A percentile compares a stretch with the other conserved stretches of the same genome.
Evolutionary conservation across 768 basidiomycete genomes (phyloP).

Genomic region (Sutorius australiensis): DNA sequence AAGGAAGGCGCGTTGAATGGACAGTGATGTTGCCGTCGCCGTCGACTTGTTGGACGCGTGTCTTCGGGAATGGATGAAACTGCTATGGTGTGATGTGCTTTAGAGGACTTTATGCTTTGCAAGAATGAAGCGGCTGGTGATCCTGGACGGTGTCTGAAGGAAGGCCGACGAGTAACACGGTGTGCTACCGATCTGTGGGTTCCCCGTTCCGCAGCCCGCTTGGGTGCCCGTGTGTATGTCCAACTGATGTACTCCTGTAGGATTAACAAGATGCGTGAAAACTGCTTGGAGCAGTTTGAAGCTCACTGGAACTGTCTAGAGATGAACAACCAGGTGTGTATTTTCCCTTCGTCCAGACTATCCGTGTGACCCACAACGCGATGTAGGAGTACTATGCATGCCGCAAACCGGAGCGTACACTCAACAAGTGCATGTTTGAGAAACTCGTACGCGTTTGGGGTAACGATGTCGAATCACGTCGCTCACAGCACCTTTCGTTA

Average conservation of each 20-base stretch:
- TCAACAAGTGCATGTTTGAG: conserved; percentile 95
- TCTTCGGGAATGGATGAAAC: no score
- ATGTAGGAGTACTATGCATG: conserved; percentile 83
- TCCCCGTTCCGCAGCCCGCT: not conserved
- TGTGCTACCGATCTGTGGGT: conserved; percentile 92
- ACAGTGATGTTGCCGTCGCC: not conserved
- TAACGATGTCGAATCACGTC: not conserved
- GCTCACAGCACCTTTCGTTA: not conserved
- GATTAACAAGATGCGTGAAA: conserved; percentile 89
- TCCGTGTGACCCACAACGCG: not conserved
- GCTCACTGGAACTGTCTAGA: conserved; percentile 95
- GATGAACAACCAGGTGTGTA: conserved; percentile 83
- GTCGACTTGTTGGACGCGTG: not conserved
- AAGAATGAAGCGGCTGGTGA: conserved; percentile 81
- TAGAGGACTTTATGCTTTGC: conserved; percentile 97
- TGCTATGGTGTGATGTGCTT: not conserved
- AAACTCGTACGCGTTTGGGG: conserved; percentile 67
- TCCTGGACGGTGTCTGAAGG: conserved; percentile 91
- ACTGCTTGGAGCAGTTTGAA: conserved; percentile 83
- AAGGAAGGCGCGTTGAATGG: conserved; percentile 9
- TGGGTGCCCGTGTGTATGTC: not conserved
- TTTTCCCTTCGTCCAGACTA: not conserved
- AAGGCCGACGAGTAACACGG: conserved; percentile 91
- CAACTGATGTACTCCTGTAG: conserved; percentile 38
- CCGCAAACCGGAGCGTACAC: conserved; percentile 78